Conservation (phyloP, 2,329 filamentous ascomycete genomes). For the Gliomastix tumulicola region DNA sequence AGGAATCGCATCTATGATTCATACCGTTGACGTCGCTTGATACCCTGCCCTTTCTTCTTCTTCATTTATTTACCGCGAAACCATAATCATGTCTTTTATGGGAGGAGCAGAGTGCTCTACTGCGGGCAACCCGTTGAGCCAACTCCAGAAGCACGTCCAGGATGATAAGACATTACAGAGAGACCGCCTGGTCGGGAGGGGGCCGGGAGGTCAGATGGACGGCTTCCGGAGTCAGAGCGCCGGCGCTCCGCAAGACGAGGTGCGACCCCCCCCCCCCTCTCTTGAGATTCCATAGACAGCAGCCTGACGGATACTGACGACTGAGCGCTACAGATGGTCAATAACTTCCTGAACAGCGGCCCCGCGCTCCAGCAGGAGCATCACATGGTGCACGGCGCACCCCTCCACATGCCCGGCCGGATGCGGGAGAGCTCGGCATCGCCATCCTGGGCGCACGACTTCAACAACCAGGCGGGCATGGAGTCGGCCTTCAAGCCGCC, state of each 20-base stretch:
- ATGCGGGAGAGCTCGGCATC: conserved; percentile 47
- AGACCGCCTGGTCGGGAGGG: conserved; percentile 75
- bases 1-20: too few species aligned
- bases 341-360: conserved; percentile 81
- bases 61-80: neutral
- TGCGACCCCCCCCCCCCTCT: conserved; percentile 17
- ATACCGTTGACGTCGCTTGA: too few species aligned
- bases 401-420: conserved; percentile 39
- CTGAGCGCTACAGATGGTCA: conserved; percentile 64
- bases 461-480: conserved; percentile 57
- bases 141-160: conserved; percentile 95
- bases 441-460: conserved; percentile 47
- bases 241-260: conserved; percentile 68
- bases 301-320: neutral
- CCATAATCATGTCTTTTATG: conserved; percentile 77
- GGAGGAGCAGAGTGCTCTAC: conserved; percentile 95
- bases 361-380: conserved; percentile 50
- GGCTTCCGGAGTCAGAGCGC: conserved; percentile 69
- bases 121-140: conserved; percentile 88
- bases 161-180: conserved; percentile 93
- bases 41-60: conserved; percentile 3
- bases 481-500: conserved; percentile 60
- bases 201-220: conserved; percentile 63
- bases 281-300: neutral
- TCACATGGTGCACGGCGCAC: conserved; percentile 40